phyloP scores from a whole-genome alignment of 2,329 filamentous ascomycete genomes.

The Sporothrix humicola region DNA sequence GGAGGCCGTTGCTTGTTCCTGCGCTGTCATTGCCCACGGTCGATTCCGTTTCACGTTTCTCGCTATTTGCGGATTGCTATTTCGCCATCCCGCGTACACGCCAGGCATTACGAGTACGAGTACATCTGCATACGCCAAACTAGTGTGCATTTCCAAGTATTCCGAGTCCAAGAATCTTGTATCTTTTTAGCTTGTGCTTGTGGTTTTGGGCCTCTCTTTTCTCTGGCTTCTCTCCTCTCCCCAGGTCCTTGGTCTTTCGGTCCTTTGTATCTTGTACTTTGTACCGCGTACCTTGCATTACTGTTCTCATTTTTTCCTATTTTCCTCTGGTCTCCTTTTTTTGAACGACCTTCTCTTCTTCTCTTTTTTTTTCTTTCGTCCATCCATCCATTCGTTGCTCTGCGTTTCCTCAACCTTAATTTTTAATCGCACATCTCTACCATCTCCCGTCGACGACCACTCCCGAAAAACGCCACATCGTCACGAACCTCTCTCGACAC shows the following conservation, averaged over 20 bases:
- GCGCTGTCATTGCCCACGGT: constrained; percentile 3
- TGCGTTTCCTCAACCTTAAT: not conserved
- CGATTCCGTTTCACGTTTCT: constrained; percentile 20
- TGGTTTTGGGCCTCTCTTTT: too few relatives aligned
- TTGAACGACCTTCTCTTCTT: not conserved
- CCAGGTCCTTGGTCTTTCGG: not conserved
- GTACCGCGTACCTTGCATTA: not conserved
- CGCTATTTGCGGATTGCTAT: constrained; percentile 4
- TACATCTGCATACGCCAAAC: too few relatives aligned
- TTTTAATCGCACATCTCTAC: not conserved
- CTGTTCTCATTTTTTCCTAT: not conserved
- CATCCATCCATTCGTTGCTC: not conserved
- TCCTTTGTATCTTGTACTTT: constrained; percentile 24
- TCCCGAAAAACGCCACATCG: not conserved
- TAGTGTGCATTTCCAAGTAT: too few relatives aligned
- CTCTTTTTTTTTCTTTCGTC: not conserved
- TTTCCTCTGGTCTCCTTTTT: not conserved
- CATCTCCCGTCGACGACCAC: not conserved
- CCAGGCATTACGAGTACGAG: not conserved
- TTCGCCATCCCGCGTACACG: not conserved
- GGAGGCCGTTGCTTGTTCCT: too few relatives aligned
- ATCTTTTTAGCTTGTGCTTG: too few relatives aligned
- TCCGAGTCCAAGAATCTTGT: too few relatives aligned
- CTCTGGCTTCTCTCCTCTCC: too few relatives aligned
- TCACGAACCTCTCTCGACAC: constrained; percentile 21